Evolutionary conservation across 768 basidiomycete species (phyloP), one percentile per base, ranked within the genome.

Genomic region (Tephrocybe rancida): DNA sequence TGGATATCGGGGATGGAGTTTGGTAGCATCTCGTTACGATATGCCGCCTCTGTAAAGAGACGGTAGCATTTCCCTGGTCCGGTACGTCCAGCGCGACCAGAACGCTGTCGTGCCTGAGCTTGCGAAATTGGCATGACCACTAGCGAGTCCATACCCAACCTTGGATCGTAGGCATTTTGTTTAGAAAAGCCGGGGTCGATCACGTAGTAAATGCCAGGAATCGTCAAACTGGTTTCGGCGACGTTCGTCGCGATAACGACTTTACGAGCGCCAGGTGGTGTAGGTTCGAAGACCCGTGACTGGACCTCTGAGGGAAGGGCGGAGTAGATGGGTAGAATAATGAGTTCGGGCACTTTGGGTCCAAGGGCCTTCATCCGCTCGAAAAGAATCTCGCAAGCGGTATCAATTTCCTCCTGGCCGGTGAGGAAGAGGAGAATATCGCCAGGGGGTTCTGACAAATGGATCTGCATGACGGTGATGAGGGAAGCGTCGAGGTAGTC

Each of bases 201-300:
- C 61, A 99, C 96, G 62, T 98, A 99, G 78, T 98, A 98, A 67
- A 99, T 97, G 26, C 95, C 97, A 29, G 95, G 94, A 64, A 98
- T 99, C 7, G 97, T 98, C 67, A 99, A 78, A 73, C 92, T 95
- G 10, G 97, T 98, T 77, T 99, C 97, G 2, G 97, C 97, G 50
- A 98, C 95, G 70, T 98, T 99, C 22, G 97, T 99, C n/a, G 97
- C 96, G 61, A 99, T 92, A 65, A 98, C 95, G 57, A 96, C 94
- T 75, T 99, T 99, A 55, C 97, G 90, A n/a, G 96, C 87, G 44
- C 97, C 97, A 16, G 95, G 95, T 5, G 97, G 97, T 0, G 97
- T 93, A 5, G 96, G 95, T 55, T 98, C 97, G 72, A 99, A 99
- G 35, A 99, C 96, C 26, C 92, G 83, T 6, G 95, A 98, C 70